Evolutionary conservation across 768 basidiomycete species (phyloP).

Genomic region (Pleurotus salmoneostramineus): DNA sequence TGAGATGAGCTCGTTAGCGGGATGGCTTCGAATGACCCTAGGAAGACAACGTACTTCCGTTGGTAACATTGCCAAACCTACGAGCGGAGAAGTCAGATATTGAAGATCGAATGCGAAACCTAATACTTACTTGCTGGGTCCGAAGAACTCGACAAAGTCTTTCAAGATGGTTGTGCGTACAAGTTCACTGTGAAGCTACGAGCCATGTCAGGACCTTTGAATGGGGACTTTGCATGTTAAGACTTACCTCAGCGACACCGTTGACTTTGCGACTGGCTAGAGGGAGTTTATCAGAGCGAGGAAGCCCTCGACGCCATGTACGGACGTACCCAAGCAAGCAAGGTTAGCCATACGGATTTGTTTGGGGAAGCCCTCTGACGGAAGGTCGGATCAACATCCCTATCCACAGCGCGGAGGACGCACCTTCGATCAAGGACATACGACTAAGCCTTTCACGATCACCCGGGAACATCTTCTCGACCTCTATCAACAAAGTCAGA

Average conservation of each 20-base stretch:
- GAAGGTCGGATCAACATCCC: background rate
- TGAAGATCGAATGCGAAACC: constrained; percentile 12
- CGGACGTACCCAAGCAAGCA: constrained; percentile 69
- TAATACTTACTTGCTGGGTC: constrained; percentile 66
- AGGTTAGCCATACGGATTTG: constrained; percentile 89
- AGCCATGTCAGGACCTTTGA: background rate
- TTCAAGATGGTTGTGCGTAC: constrained; percentile 80
- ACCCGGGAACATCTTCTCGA: constrained; percentile 87
- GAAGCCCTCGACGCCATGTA: constrained; percentile 6
- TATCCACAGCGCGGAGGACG: background rate
- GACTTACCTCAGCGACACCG: constrained; percentile 83
- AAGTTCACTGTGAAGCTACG: constrained; percentile 81
- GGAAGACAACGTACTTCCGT: constrained; percentile 60
- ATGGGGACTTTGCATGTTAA: background rate
- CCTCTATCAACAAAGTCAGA: constrained; percentile 40
- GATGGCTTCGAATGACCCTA: background rate
- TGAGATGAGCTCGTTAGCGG: constrained; percentile 15
- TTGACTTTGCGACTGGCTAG: constrained; percentile 82
- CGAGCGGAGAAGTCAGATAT: background rate
- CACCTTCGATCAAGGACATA: constrained; percentile 93
- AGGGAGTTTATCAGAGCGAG: constrained; percentile 2
- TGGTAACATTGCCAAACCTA: constrained; percentile 87
- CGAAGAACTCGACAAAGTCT: constrained; percentile 93
- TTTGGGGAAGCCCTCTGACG: constrained; percentile 77
- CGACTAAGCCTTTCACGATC: constrained; percentile 76